Percentiles rank a stretch among this genome's conserved stretches.
Evolutionary conservation across 495 filamentous ascomycete genomes (phyloP).

Genomic region (Penicillium mononematosum): DNA sequence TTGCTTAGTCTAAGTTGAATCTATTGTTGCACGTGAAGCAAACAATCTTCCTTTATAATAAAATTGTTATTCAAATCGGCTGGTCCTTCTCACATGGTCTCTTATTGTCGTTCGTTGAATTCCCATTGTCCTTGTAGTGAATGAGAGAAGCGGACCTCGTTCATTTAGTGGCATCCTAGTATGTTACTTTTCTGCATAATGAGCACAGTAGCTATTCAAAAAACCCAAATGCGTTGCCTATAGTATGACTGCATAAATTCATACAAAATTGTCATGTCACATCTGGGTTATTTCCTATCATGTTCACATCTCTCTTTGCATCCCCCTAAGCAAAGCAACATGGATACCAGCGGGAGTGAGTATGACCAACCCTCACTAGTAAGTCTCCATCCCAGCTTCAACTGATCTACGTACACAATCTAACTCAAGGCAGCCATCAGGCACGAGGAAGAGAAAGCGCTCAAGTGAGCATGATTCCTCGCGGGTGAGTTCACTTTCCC

Average conservation of each 20-base stretch:
- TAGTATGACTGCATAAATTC: neutral
- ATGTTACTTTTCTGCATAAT: neutral
- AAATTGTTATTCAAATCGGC: neutral
- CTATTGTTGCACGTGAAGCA: neutral
- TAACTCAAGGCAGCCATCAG: neutral
- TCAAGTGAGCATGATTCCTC: neutral
- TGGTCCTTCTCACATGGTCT: neutral
- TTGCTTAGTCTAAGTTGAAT: neutral
- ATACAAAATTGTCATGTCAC: neutral
- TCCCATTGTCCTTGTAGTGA: neutral
- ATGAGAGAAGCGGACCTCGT: neutral
- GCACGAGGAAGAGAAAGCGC: slow-evolving; percentile 1
- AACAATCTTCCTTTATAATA: neutral
- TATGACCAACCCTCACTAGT: neutral
- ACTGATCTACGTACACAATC: neutral
- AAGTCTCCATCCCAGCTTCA: neutral
- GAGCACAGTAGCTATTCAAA: neutral
- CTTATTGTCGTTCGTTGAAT: neutral
- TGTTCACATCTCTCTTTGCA: neutral
- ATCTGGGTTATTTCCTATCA: neutral
- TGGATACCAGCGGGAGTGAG: neutral
- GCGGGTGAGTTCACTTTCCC: neutral
- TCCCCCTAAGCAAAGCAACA: neutral
- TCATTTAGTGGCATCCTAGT: neutral
- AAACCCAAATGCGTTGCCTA: no score